Conservation (phyloP, 306 rosid species). For the Quercus suber region DNA sequence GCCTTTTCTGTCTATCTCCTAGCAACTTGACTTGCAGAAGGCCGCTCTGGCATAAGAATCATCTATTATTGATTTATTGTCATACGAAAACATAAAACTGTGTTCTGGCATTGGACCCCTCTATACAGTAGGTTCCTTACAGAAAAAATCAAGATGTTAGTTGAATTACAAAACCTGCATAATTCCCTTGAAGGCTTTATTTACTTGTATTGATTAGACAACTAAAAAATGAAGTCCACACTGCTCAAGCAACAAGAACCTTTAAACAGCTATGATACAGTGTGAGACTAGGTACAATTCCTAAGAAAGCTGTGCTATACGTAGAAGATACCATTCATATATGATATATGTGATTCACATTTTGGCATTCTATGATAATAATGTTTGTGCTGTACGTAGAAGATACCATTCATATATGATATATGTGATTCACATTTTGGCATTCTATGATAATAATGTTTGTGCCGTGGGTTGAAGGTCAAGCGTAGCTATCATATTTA, state of each 20-base stretch:
- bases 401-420: too few relatives aligned
- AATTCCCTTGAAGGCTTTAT: background rate
- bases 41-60: too few relatives aligned
- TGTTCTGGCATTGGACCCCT: too few relatives aligned
- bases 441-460: background rate
- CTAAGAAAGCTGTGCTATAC: too few relatives aligned
- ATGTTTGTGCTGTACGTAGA: background rate
- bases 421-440: background rate
- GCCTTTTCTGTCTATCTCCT: too few relatives aligned
- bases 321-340: too few relatives aligned
- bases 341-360: background rate
- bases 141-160: too few relatives aligned
- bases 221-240: background rate
- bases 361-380: background rate
- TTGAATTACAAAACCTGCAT: too few relatives aligned
- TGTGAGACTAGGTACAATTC: background rate
- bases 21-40: too few relatives aligned
- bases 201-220: background rate
- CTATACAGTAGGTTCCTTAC: too few relatives aligned
- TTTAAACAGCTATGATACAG: background rate
- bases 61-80: too few relatives aligned
- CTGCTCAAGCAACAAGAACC: background rate
- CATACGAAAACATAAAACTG: too few relatives aligned
- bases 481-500: slow-evolving; percentile 9
- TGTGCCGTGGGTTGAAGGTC: slow-evolving; percentile 15